phyloP scores from a whole-genome alignment of 495 filamentous ascomycete genomes.

The Evernia prunastri region DNA sequence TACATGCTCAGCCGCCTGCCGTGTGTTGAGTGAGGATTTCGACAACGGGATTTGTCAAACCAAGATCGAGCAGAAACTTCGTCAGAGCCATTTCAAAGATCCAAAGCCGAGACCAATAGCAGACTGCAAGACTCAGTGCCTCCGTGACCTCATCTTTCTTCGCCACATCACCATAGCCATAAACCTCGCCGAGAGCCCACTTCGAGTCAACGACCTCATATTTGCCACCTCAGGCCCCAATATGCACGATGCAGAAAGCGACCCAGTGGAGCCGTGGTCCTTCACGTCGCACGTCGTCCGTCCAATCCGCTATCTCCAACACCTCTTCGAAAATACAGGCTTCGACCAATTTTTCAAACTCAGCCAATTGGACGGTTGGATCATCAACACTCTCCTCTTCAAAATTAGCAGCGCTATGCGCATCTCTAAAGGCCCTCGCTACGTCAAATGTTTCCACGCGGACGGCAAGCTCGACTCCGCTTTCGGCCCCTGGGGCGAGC shows the following conservation, averaged over 20 bases:
- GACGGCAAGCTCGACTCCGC: background rate
- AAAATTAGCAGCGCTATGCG: conserved; percentile 23
- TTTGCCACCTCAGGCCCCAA: background rate
- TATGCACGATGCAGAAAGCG: background rate
- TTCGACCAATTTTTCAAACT: conserved; percentile 15
- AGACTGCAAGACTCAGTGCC: conserved; percentile 11
- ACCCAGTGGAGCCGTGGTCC: conserved; percentile 20
- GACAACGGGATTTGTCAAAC: background rate
- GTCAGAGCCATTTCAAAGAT: background rate
- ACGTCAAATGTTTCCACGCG: background rate
- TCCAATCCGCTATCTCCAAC: conserved; percentile 20
- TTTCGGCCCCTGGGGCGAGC: background rate
- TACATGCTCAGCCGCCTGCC: conserved; percentile 6
- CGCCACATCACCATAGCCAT: conserved; percentile 10
- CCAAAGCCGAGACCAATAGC: background rate
- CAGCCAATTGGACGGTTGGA: conserved; percentile 28
- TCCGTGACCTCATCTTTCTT: conserved; percentile 19
- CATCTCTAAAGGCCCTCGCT: conserved; percentile 5
- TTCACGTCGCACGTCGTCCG: conserved; percentile 25
- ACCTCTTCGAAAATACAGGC: conserved; percentile 7
- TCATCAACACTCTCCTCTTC: conserved; percentile 26
- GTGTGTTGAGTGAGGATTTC: background rate
- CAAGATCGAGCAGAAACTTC: background rate
- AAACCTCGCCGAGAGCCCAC: background rate
- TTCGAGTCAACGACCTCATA: conserved; percentile 3